Evolutionary conservation across 148 eudicot species (phyloP), one percentile per base, ranked within the genome.

Genomic region (Rhododendron mucronatum): DNA sequence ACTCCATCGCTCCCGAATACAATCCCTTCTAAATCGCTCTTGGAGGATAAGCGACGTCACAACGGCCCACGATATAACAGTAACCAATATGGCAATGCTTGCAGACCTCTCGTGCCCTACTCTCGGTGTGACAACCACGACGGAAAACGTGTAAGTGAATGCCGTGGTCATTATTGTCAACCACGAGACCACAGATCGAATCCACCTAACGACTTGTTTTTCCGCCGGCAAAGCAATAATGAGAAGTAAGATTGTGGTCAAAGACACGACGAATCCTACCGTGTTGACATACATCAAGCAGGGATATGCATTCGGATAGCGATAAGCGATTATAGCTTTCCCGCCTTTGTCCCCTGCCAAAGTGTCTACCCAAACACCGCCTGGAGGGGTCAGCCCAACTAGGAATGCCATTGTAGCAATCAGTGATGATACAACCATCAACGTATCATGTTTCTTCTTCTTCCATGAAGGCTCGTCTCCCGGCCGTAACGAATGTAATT

Each of bases 321-420:
- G 61, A 5, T 65, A 23, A 2, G 85, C 88, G 37, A 78, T 57
- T 18, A 88, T 18, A 1, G 90, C 48, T 2, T 21, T 15, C 15
- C 90, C 90, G 8, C 82, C 87, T 35, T 16, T 16, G 80, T 55
- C 89, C 5, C 39, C 74, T 13, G 6, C 45, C 26, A 15, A 14
- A 35, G 16, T 39, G 50, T 90, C 91, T 37, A 87, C 88, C 90
- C 89, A 91, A 15, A 87, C 87, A n/a, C 92, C 90, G 20, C 92
- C 84, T 0, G 92, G 92, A 57, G 91, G 92, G 79, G 73, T 89
- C 7, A 86, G 82, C 3, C 88, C 91, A 1, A 81, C 90, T 57
- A 89, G 92, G 51, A 89, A 89, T 3, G 91, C 88, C 67, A 89
- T 87, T n/a, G 91, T 82, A 20, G 92, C 92, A 1, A 91, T 86